Evolutionary conservation across 1,139 yeast genomes (phyloP).

Genomic region (Kodamaea sp.): DNA sequence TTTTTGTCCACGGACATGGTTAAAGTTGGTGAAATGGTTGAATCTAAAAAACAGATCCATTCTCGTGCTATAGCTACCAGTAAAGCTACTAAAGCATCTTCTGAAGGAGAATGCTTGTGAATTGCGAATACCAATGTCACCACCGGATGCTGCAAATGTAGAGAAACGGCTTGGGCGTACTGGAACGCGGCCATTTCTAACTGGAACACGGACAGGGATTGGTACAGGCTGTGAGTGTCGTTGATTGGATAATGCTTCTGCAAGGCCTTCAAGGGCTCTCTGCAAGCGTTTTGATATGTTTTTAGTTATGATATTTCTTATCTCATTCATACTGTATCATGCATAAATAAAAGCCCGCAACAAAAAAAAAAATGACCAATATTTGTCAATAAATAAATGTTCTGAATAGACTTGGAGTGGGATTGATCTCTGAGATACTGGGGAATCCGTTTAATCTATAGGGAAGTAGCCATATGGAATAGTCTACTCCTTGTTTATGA

Average conservation of each 20-base stretch:
- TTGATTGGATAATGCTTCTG: slow-evolving; percentile 23
- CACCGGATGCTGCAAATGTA: slow-evolving; percentile 3
- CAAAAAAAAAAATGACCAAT: no score
- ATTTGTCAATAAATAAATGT: no score
- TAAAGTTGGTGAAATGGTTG: slow-evolving; percentile 10
- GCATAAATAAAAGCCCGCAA: no score
- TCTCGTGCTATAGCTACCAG: slow-evolving; percentile 2
- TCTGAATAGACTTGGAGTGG: no score
- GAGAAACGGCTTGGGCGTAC: slow-evolving; percentile 3
- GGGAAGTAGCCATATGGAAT: no score
- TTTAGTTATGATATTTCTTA: slow-evolving; percentile 18
- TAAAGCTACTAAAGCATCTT: slow-evolving; percentile 10
- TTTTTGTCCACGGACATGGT: slow-evolving; percentile 7
- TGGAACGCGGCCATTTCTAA: slow-evolving; percentile 8
- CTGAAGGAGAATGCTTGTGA: background rate
- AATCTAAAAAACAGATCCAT: slow-evolving; percentile 9
- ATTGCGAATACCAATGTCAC: background rate
- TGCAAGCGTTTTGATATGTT: slow-evolving; percentile 27
- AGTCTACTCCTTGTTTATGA: no score
- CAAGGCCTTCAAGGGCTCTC: slow-evolving; percentile 30
- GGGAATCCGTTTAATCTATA: no score
- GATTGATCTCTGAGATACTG: no score
- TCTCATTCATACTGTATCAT: slow-evolving; percentile 7
- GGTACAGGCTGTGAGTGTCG: slow-evolving; percentile 20
- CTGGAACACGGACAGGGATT: slow-evolving; percentile 24